Evolutionary conservation across 2,329 filamentous ascomycete genomes (phyloP).

Genomic region (Colletotrichum agaves): DNA sequence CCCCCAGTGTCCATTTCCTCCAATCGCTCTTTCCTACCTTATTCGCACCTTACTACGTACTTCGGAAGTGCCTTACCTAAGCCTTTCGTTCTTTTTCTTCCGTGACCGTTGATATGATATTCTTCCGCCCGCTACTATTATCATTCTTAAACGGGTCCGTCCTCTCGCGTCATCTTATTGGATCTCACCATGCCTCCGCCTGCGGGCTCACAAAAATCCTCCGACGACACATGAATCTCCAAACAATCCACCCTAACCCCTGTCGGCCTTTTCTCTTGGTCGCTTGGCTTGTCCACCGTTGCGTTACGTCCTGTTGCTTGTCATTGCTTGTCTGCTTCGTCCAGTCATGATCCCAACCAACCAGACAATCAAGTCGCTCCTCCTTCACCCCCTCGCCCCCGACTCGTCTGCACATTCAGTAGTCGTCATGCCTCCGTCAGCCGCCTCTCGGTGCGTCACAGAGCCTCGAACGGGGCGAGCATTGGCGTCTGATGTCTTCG

Average conservation of each 20-base stretch:
- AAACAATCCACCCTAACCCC: neutral
- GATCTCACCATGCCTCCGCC: conserved; percentile 16
- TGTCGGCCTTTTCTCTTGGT: neutral
- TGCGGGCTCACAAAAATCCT: conserved; percentile 9
- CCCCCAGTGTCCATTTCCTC: neutral
- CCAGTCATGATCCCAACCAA: conserved; percentile 6
- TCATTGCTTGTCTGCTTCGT: conserved; percentile 18
- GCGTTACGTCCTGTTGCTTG: conserved; percentile 8
- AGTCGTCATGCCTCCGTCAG: conserved; percentile 1
- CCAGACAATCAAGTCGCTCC: neutral
- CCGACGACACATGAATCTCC: conserved; percentile 19
- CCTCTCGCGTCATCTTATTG: conserved; percentile 11
- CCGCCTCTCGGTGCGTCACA: conserved; percentile 16
- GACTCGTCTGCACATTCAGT: conserved; percentile 1
- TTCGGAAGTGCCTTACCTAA: too few species aligned
- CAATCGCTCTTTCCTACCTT: too few species aligned
- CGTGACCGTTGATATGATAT: too few species aligned
- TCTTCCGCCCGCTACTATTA: too few species aligned
- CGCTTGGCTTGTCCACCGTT: neutral
- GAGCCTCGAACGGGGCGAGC: conserved; percentile 6
- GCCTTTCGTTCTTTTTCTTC: too few species aligned
- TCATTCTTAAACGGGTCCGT: neutral
- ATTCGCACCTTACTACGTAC: too few species aligned
- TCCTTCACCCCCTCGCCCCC: conserved; percentile 3
- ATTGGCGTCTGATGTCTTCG: conserved; percentile 31